These are phyloP conservation scores for Collybia mongolica DNA, from an alignment of 768 basidiomycete genomes.

Conservation along the genomic window DNA sequence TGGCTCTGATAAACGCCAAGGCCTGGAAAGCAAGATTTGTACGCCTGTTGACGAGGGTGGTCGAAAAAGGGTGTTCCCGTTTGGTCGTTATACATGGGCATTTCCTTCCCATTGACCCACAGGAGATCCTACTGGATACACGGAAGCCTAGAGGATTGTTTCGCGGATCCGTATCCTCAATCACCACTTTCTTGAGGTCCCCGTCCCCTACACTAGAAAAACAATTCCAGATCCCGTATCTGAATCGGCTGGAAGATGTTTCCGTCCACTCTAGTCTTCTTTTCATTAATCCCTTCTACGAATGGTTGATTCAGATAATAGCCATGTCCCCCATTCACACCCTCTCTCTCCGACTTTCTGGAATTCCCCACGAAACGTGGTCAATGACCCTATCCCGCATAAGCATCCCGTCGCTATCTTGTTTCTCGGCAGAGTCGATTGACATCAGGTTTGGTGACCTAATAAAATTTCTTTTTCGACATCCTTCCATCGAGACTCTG, in stretches of 20 bases:
- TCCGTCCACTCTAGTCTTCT: slow-evolving; percentile 17
- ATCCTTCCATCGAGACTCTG: slow-evolving; percentile 18
- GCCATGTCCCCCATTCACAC: slow-evolving; percentile 14
- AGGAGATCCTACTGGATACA: background rate
- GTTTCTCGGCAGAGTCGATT: slow-evolving; percentile 13
- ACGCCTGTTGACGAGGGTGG: slow-evolving; percentile 12
- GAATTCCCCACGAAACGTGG: slow-evolving; percentile 14
- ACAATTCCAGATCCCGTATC: background rate
- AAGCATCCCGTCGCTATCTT: slow-evolving; percentile 17
- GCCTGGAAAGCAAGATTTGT: slow-evolving; percentile 16
- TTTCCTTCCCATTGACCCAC: slow-evolving; percentile 9
- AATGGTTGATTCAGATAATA: slow-evolving; percentile 20
- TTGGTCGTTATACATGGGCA: slow-evolving; percentile 18
- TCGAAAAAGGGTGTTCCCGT: slow-evolving; percentile 12
- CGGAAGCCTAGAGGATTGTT: background rate
- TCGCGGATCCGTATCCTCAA: background rate
- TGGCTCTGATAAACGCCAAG: slow-evolving; percentile 10
- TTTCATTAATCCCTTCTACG: slow-evolving; percentile 17
- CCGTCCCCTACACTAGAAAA: background rate
- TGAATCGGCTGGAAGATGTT: slow-evolving; percentile 12
- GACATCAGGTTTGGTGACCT: slow-evolving; percentile 18
- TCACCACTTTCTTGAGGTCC: slow-evolving; percentile 6
- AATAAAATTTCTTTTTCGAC: slow-evolving; percentile 21
- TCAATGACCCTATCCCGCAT: slow-evolving; percentile 13
- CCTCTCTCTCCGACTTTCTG: slow-evolving; percentile 17